These are phyloP conservation scores for Euphorbia schlechtendalii DNA, from an alignment of 441 rosid genomes.

Conservation along the genomic window DNA sequence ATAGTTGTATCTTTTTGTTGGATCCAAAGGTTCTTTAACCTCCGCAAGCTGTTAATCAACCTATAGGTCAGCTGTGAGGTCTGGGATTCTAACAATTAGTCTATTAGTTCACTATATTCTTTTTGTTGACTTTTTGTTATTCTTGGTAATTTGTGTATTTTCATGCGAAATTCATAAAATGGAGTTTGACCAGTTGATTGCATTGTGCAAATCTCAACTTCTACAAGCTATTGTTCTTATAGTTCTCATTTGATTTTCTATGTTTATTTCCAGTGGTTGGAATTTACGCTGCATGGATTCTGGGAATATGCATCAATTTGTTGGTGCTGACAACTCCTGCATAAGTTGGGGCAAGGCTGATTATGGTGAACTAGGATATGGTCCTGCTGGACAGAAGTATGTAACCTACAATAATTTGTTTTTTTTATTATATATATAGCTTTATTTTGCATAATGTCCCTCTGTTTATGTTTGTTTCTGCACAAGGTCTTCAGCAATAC, in stretches of 20 bases:
- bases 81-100: no score
- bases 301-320: slow-evolving; percentile 92
- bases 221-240: not conserved
- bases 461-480: slow-evolving; percentile 15
- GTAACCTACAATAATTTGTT: slow-evolving; percentile 11
- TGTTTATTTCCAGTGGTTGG: slow-evolving; percentile 65
- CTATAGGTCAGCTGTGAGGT: not conserved
- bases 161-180: not conserved
- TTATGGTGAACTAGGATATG: slow-evolving; percentile 92
- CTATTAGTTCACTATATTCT: no score
- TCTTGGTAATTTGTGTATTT: not conserved
- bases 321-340: slow-evolving; percentile 96
- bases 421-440: slow-evolving; percentile 7
- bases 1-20: not conserved
- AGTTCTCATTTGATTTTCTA: not conserved
- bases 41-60: not conserved
- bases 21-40: not conserved
- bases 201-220: not conserved
- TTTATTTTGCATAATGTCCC: not conserved
- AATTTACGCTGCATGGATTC: slow-evolving; percentile 96
- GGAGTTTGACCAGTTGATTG: not conserved
- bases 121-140: not conserved
- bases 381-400: slow-evolving; percentile 87
- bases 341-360: slow-evolving; percentile 96
- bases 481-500: slow-evolving; percentile 78